Base-by-base conservation (phyloP, 2,329 filamentous ascomycete genomes). In the Apiospora pterosperma region DNA sequence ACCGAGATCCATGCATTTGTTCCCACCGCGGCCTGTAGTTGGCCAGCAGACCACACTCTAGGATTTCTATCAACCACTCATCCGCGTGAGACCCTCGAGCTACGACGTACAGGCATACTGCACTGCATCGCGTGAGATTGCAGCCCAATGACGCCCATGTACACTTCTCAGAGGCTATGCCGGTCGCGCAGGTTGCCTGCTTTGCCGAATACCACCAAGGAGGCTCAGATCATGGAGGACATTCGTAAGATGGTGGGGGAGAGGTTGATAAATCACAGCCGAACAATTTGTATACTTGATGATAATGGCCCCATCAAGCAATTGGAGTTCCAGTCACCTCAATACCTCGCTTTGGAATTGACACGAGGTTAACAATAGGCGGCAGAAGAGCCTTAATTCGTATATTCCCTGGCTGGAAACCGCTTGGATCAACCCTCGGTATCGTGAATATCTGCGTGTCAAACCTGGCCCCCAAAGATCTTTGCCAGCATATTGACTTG, bases 1-100 rank as follows among this genome's bases (percentile, higher is more conserved):
- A 55, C 48, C 48, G 48, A 55, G 48, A 34, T 55, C 19, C 48
- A 55, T 55, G 48, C 48, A 55, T 31, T 55, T 55, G 48, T 55
- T 55, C 48, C 48, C 48, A 55, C 48, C 25, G 48, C 16, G 48
- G 28, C 48, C 48, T 31, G 44, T 34, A 34, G 25, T 55, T 34
- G 48, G 16, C 48, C 48, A 55, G 48, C 48, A 55, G 48, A 34
- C 48, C 48, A 34, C 28, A 55, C 19, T 55, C 48, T 34, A 55
- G 48, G 48, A 55, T 16, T 10, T 34, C 34, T 55, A 34, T 31
- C 28, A 34, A 55, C 48, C 48, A 55, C 48, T 55, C 48, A 55
- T 55, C 48, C 48, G 25, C 16, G 48, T 19, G 25, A 55, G 28
- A 34, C 16, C 48, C 16, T 55, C 28, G 34, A 55, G 28, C 48